Evolutionary conservation across 768 basidiomycete species (phyloP).

Genomic region (Gautieria morchelliformis): DNA sequence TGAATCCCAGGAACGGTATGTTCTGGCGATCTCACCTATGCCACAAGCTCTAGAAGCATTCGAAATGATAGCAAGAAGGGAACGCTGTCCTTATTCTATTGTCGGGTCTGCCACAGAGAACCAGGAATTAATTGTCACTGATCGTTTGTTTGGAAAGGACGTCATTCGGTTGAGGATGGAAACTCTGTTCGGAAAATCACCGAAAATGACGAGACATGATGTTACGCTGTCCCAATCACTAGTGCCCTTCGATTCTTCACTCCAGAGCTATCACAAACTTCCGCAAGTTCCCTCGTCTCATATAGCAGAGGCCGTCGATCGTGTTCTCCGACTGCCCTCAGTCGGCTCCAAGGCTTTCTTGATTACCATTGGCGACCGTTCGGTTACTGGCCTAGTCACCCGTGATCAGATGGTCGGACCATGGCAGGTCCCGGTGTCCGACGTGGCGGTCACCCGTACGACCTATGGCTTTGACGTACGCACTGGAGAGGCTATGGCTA

Average conservation of each 20-base stretch:
- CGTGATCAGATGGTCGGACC: constrained; percentile 99
- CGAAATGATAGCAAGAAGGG: constrained; percentile 69
- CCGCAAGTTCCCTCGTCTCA: constrained; percentile 32
- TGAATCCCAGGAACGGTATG: constrained; percentile 96
- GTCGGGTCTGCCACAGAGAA: constrained; percentile 81
- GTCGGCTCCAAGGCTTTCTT: constrained; percentile 96
- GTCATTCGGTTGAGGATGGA: constrained; percentile 90
- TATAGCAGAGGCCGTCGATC: constrained; percentile 55
- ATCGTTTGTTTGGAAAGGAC: constrained; percentile 66
- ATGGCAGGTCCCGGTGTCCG: constrained; percentile 96
- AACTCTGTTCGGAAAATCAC: constrained; percentile 92
- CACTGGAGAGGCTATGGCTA: constrained; percentile 93
- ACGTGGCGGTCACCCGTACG: constrained; percentile 92
- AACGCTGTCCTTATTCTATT: constrained; percentile 87
- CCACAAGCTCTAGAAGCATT: constrained; percentile 55
- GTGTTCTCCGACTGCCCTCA: constrained; percentile 83
- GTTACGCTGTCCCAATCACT: constrained; percentile 32
- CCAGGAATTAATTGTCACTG: constrained; percentile 81
- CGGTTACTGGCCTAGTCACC: constrained; percentile 87
- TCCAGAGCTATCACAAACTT: constrained; percentile 47
- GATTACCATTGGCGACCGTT: constrained; percentile 95
- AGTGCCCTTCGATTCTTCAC: constrained; percentile 58
- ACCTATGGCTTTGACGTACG: constrained; percentile 85
- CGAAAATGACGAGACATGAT: constrained; percentile 78
- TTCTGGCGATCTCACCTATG: constrained; percentile 62